These are phyloP conservation scores for Claviceps sp. DNA, from an alignment of 2,329 filamentous ascomycete genomes.

Conservation along the genomic window DNA sequence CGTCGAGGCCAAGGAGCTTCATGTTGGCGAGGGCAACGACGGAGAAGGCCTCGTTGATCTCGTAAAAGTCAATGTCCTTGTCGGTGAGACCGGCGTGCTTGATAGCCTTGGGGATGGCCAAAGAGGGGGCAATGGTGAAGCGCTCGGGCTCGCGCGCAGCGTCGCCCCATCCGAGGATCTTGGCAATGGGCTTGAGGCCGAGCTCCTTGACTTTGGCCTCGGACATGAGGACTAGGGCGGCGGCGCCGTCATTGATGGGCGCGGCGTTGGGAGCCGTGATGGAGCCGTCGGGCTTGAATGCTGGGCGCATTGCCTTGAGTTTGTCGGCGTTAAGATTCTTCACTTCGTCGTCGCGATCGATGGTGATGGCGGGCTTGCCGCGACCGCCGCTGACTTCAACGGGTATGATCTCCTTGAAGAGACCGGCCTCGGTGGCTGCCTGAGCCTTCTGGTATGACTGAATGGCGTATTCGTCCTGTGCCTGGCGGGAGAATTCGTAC, in stretches of 20 bases:
- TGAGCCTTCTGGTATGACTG: conserved; percentile 89
- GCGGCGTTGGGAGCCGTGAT: conserved; percentile 95
- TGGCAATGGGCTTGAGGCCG: conserved; percentile 79
- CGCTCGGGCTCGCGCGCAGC: conserved; percentile 83
- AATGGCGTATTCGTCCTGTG: conserved; percentile 94
- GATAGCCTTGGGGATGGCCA: conserved; percentile 94
- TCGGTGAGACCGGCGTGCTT: conserved; percentile 78
- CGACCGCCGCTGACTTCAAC: conserved; percentile 78
- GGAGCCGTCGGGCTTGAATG: conserved; percentile 71
- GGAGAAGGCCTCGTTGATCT: conserved; percentile 99
- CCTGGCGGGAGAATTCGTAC: conserved; percentile 65
- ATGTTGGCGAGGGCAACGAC: conserved; percentile 94
- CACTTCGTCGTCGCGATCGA: conserved; percentile 86
- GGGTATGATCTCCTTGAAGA: conserved; percentile 82
- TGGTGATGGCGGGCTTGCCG: conserved; percentile 70
- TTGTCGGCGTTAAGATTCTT: conserved; percentile 85
- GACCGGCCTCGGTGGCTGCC: conserved; percentile 65
- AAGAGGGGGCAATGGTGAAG: conserved; percentile 86
- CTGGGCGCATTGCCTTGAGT: conserved; percentile 72
- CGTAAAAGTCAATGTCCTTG: conserved; percentile 77
- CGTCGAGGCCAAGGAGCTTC: conserved; percentile 68
- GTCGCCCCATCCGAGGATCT: conserved; percentile 96
- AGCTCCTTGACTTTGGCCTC: conserved; percentile 90
- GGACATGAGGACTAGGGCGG: conserved; percentile 84
- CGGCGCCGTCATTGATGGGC: conserved; percentile 87